Base-by-base conservation (phyloP, 2,329 filamentous ascomycete genomes). In the Fusarium agapanthi region DNA sequence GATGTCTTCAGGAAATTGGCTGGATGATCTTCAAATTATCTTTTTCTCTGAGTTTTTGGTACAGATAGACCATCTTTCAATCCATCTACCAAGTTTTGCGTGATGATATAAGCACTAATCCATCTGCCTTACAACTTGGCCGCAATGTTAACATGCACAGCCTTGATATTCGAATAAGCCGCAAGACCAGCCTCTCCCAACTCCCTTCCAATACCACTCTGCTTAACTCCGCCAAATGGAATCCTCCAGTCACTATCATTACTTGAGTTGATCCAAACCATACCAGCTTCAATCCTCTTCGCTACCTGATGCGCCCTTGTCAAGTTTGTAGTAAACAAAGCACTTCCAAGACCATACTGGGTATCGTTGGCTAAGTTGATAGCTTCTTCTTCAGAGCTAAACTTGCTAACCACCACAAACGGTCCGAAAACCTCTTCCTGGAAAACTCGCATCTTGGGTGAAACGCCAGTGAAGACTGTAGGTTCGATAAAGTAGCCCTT, bases 261-360 rank as follows among this genome's bases (percentile, higher is more conserved):
- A 10, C 81, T 83, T 1, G 82, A 84, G 75, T 88, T 88, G 66
- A 88, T 83, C 86, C 85, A 87, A 18, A 87, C 85, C 84, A 86
- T 87, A 35, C 90, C 90, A 3, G 89, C 85, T 78, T 92, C 88
- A 57, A 92, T 88, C 22, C 86, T 86, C 67, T 86, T 86, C 9
- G 88, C 84, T 1, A 86, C 82, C 18, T 83, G 82, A 70, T 87
- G 86, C 7, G 84, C 82, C 34, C 81, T 80, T 61, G 83, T 85
- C 56, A 92, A 83, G 75, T 91, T 86, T 62, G 87, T 83, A 0
- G 87, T 92, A 73, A 92, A 92, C 5, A 93, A 80, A 0, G 90
- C 87, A 14, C 87, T 86, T 5, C 87, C 90, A 1, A 92, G 84
- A 3, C 90, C 90, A 71, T 91, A 92, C 2, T 85, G 87, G 0